Evolutionary conservation across 768 basidiomycete species (phyloP), one percentile per base, ranked within the genome.

Genomic region (Asterophora parasitica): DNA sequence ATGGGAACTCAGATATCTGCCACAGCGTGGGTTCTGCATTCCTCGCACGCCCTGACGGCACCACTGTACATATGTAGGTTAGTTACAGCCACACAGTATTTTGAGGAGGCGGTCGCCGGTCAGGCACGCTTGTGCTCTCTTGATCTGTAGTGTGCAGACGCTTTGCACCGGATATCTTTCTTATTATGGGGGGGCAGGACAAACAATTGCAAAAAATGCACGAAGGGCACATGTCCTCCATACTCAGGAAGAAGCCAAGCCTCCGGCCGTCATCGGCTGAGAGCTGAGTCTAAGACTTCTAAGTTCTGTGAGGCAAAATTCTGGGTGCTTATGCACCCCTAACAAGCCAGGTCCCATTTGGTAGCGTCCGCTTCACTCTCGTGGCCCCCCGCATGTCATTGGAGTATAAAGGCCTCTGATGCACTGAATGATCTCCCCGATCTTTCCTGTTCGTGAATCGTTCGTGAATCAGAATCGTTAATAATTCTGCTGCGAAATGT

Each of bases 311-410:
- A 42, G 30, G 30, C 4, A 31, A 8, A 10, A 31, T 15, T 17
- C 28, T 44, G 37, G 43, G 31, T 40, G 45, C 46, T 45, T 49
- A 32, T 42, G 28, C 42, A 47, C 26, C 33, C 44, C n/a, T 39
- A 38, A 43, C 19, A 46, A 48, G 31, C 38, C 34, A 48, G 23
- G 52, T 59, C 59, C 47, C 53, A 51, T 59, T 60, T 58, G 55
- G 58, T 20, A 30, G 23, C 41, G 23, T 48, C 44, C 53, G 44
- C 50, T 51, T 54, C 56, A 57, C 55, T 67, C 69, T 71, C 69
- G 64, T 68, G 68, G 64, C 52, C 62, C n/a, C 59, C 56, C 61
- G 65, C 68, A 67, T 65, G 68, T 59, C 60, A 50, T 61, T 61
- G 56, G 51, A 61, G 53, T 69, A 69, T 69, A 68, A 67, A 70